Base-by-base conservation (phyloP, 306 rosid genomes). In the Quercus robur region DNA sequence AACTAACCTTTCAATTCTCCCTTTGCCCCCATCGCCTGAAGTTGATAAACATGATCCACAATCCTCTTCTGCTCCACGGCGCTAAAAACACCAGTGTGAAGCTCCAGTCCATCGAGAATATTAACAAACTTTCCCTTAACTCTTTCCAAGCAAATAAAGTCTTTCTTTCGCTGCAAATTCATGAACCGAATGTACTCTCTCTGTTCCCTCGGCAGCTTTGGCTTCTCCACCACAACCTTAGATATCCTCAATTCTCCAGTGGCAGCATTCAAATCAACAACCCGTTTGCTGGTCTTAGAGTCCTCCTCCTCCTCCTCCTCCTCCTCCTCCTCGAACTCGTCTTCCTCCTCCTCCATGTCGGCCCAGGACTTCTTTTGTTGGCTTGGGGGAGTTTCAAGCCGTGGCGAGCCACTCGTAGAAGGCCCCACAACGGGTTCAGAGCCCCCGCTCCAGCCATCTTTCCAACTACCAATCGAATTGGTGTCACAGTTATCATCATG, bases 301-400 rank as follows among this genome's bases (percentile, higher is more conserved):
- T 35, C 72, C 20, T 79, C 91, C 75, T 84, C 87, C 73, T 76
- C 89, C 26, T 62, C 83, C 5, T 55, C 74, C 25, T 83, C 89
- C 10, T 84, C 90, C 56, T 89, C 98, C 31, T 69, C 88, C 77
- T 77, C 94, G 14, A 93, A 88, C 80, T 93, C 99, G 30, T 95
- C 97, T 77, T 95, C 41, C 76, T 95, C 99, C 73, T 91, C 97
- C 3, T 89, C 97, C 97, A 96, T 96, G 77, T 96, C 99, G 3
- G 99, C 99, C 99, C 99, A 96, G n/a, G 93, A 93, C 87, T 87
- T 80, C 7, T 92, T 87, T 46, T 76, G 77, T 54, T 81, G 78
- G 56, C 56, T 74, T 5, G 84, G 81, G 17, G 84, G 81, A 19
- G 86, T 69, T 84, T 59, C 89, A 21, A 79, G 17, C 11, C 72